Conservation (phyloP, 208 protist genomes). For the Trypanosoma melophagium region DNA sequence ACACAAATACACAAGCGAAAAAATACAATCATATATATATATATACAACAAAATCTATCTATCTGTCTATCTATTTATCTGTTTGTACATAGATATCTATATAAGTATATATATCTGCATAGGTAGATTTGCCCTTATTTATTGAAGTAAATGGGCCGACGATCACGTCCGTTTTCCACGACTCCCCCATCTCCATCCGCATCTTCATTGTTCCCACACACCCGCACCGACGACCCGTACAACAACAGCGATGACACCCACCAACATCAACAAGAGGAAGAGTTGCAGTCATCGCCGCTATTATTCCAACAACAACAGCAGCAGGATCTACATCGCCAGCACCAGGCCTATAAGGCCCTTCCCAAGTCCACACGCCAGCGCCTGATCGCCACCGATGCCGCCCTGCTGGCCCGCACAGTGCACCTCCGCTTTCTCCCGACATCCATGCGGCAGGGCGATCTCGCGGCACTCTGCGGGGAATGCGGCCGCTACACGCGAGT, state of each 20-base stretch:
- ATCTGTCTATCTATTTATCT: too few relatives aligned
- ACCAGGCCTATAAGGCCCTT: conserved; percentile 74
- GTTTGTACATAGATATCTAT: not conserved
- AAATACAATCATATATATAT: not conserved
- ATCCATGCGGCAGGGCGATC: conserved; percentile 59
- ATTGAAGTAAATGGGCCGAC: too few relatives aligned
- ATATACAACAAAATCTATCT: not conserved
- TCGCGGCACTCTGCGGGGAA: conserved; percentile 54
- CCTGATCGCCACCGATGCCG: conserved; percentile 32
- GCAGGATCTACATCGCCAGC: conserved; percentile 25
- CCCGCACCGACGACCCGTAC: not conserved
- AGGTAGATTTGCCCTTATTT: not conserved
- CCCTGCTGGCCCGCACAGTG: conserved; percentile 62
- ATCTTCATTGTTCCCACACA: not conserved
- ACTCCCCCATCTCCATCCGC: too few relatives aligned
- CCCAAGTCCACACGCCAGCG: conserved; percentile 53
- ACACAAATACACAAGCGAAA: not conserved
- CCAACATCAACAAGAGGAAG: not conserved
- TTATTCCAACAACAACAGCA: not conserved
- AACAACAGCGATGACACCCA: not conserved
- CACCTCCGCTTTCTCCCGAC: conserved; percentile 68
- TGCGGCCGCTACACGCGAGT: conserved; percentile 68
- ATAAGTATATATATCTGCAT: not conserved
- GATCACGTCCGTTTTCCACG: too few relatives aligned
- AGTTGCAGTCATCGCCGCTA: not conserved